phyloP scores from a whole-genome alignment of 306 rosid species.

The Fragaria iinumae region DNA sequence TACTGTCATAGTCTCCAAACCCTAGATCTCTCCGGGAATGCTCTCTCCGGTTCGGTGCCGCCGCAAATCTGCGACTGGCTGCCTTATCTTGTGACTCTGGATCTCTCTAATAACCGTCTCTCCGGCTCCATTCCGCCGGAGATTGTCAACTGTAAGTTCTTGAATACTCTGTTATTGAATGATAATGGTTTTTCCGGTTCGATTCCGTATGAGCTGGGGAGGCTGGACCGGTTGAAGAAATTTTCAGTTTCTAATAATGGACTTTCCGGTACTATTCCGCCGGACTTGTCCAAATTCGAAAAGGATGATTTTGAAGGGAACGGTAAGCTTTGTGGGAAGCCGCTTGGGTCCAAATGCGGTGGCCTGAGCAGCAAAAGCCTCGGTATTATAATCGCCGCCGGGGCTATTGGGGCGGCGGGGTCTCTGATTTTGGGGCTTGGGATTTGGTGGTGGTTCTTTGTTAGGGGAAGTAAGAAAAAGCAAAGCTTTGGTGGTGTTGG shows the following conservation, averaged over 20 bases:
- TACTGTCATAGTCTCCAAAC: constrained; percentile 52
- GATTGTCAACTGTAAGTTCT: constrained; percentile 50
- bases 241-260: constrained; percentile 44
- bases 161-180: constrained; percentile 39
- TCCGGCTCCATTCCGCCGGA: constrained; percentile 56
- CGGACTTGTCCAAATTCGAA: constrained; percentile 33
- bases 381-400: constrained; percentile 48
- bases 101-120: constrained; percentile 47
- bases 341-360: constrained; percentile 48
- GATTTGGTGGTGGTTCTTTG: constrained; percentile 57
- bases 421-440: constrained; percentile 45
- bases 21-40: constrained; percentile 43
- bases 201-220: constrained; percentile 50
- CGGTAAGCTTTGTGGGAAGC: constrained; percentile 44
- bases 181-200: constrained; percentile 43
- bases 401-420: constrained; percentile 45
- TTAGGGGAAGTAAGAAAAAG: constrained; percentile 29
- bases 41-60: constrained; percentile 45
- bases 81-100: constrained; percentile 54
- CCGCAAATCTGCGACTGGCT: constrained; percentile 49
- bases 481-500: constrained; percentile 23
- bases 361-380: constrained; percentile 45
- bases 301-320: constrained; percentile 44
- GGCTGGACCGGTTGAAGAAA: constrained; percentile 48
- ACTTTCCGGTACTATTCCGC: constrained; percentile 44